Base-by-base conservation (phyloP, 164 flowering plant genomes). In the Sedum album region DNA sequence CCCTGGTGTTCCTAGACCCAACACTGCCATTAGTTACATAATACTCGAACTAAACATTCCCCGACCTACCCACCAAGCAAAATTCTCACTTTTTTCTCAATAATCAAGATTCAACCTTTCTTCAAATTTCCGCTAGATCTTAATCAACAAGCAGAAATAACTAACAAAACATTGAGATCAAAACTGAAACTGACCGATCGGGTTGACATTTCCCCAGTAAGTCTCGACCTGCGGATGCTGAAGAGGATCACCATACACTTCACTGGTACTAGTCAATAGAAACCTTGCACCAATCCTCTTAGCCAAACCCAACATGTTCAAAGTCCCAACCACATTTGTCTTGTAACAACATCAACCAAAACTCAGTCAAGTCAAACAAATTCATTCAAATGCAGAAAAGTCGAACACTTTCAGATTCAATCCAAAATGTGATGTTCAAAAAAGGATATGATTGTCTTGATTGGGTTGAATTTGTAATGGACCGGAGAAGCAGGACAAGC, bases 161-260 rank as follows among this genome's bases (percentile, higher is more conserved):
- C 2, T 11, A 42, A 42, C 68, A 41, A 35, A 53, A 28, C 4
- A 51, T 20, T 21, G 10, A 21, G 8, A 18, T 51, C 20, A 18
- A 35, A 7, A 7, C 3, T 35, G 38, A 35, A 21, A 68, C 76
- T 18, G 2, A 90, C 98, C 98, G 62, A 93, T 93, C 66, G 98
- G 98, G 70, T 93, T 93, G 46, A 93, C 98, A 75, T 93, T 93
- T 71, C 98, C 98, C 98, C 98, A 93, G 82, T 93, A 93, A 9
- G 96, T 88, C 68, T 93, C 98, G 15, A 78, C 85, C 73, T 93
- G 98, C 0, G 98, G 98, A 66, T 93, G 98, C 53, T 91, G 90
- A 66, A 93, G 82, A 26, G 98, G 98, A 79, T 93, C 98, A 13
- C 98, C 98, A 71, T 93, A 93, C 42, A 93, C 98, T 79, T 93